Conservation (phyloP, 768 basidiomycete species). For the Collybiopsis confluens region DNA sequence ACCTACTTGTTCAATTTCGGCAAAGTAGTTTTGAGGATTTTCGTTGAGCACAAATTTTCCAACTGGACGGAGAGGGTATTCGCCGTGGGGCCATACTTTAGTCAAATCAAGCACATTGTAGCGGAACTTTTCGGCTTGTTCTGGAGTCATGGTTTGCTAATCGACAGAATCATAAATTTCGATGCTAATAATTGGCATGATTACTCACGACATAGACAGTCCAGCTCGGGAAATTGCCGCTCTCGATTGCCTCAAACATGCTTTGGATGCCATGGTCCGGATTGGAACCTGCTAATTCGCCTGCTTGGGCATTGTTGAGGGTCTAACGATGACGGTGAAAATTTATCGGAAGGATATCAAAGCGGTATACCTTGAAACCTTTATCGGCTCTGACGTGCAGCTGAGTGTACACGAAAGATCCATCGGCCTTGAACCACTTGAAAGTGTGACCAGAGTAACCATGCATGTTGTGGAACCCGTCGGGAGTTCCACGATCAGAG, state of each 20-base stretch:
- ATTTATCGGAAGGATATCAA: not conserved
- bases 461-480: conserved; percentile 82
- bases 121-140: conserved; percentile 86
- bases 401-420: conserved; percentile 83
- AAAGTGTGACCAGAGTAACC: conserved; percentile 93
- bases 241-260: conserved; percentile 80
- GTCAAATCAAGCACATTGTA: conserved; percentile 91
- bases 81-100: conserved; percentile 85
- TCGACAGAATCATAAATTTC: conserved; percentile 6
- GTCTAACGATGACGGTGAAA: no score
- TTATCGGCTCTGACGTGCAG: conserved; percentile 75
- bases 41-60: conserved; percentile 82
- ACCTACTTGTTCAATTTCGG: conserved; percentile 88
- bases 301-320: conserved; percentile 63
- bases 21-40: conserved; percentile 84
- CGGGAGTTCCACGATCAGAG: conserved; percentile 93
- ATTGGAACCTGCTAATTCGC: conserved; percentile 63
- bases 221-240: conserved; percentile 79
- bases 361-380: conserved; percentile 65
- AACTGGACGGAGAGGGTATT: conserved; percentile 84
- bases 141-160: conserved; percentile 88
- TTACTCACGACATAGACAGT: conserved; percentile 74
- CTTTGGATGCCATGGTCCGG: conserved; percentile 81
- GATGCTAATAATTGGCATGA: not conserved
- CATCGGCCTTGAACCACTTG: conserved; percentile 83